Conservation (phyloP, 2,329 filamentous ascomycete species). For the Sporothrix sp. region DNA sequence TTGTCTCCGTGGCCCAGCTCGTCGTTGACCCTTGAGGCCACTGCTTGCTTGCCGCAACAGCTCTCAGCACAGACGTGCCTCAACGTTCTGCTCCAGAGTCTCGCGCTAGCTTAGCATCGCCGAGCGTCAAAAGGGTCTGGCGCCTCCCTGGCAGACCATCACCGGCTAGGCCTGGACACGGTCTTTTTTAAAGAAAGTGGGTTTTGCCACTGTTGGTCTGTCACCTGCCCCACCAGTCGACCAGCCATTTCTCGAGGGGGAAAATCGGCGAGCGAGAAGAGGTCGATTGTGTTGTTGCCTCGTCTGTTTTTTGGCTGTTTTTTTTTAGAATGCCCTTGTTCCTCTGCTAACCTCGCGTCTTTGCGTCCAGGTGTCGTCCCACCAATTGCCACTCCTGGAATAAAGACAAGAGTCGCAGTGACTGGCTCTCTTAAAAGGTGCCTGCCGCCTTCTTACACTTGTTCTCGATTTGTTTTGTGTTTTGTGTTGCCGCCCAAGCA, state of each 20-base stretch:
- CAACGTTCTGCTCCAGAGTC: background rate
- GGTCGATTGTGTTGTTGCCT: slow-evolving; percentile 10
- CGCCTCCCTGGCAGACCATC: slow-evolving; percentile 8
- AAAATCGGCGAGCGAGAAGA: background rate
- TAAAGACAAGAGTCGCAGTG: slow-evolving; percentile 10
- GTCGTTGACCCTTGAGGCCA: no score
- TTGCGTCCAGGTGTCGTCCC: slow-evolving; percentile 13
- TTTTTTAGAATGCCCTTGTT: slow-evolving; percentile 11
- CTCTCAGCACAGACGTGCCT: background rate
- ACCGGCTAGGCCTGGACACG: slow-evolving; percentile 16
- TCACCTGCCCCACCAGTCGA: slow-evolving; percentile 19
- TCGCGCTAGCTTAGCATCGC: slow-evolving; percentile 3
- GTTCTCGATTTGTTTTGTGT: background rate
- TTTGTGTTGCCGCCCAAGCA: background rate
- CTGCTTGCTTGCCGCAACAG: background rate
- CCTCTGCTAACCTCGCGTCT: slow-evolving; percentile 15
- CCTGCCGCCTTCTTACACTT: background rate
- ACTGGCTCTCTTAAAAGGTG: slow-evolving; percentile 16
- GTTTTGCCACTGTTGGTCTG: slow-evolving; percentile 18
- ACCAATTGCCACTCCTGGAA: slow-evolving; percentile 14
- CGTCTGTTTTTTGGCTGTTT: slow-evolving; percentile 8
- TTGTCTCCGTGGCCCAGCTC: background rate
- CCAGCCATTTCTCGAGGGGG: slow-evolving; percentile 11
- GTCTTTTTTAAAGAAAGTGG: slow-evolving; percentile 17
- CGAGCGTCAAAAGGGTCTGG: slow-evolving; percentile 10